These are phyloP conservation scores for Scytalidium lignicola DNA, from an alignment of 2,329 filamentous ascomycete genomes.

Conservation along the genomic window DNA sequence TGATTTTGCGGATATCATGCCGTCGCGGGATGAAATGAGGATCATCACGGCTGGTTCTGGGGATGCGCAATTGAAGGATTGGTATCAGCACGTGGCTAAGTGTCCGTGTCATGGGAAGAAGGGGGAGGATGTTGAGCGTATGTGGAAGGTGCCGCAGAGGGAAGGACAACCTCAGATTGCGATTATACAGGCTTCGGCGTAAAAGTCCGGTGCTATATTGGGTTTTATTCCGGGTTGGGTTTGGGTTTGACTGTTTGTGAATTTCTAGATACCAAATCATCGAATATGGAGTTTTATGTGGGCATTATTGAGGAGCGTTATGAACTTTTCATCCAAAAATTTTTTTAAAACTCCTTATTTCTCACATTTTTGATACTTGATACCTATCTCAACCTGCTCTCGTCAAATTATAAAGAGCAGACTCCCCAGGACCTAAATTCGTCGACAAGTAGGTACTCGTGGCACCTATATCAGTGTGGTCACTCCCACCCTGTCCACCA, in stretches of 20 bases:
- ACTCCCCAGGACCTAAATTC: neutral
- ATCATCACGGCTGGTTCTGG: conserved; percentile 9
- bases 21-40: conserved; percentile 12
- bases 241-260: too few species aligned
- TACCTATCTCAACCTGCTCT: neutral
- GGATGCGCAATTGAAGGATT: conserved; percentile 9
- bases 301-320: too few species aligned
- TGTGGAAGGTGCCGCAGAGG: conserved; percentile 17
- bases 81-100: conserved; percentile 11
- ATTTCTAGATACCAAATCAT: too few species aligned
- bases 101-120: conserved; percentile 17
- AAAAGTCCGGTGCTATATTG: too few species aligned
- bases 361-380: too few species aligned
- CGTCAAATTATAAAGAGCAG: neutral
- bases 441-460: neutral
- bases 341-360: too few species aligned
- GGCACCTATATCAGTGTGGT: neutral
- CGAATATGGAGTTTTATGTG: too few species aligned
- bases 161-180: conserved; percentile 6
- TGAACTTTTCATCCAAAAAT: too few species aligned
- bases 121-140: conserved; percentile 10
- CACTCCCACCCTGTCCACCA: neutral
- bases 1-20: conserved; percentile 3
- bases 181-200: conserved; percentile 11
- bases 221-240: too few species aligned